Conservation (phyloP, 2,329 filamentous ascomycete species). For the Fusarium goolgardi region DNA sequence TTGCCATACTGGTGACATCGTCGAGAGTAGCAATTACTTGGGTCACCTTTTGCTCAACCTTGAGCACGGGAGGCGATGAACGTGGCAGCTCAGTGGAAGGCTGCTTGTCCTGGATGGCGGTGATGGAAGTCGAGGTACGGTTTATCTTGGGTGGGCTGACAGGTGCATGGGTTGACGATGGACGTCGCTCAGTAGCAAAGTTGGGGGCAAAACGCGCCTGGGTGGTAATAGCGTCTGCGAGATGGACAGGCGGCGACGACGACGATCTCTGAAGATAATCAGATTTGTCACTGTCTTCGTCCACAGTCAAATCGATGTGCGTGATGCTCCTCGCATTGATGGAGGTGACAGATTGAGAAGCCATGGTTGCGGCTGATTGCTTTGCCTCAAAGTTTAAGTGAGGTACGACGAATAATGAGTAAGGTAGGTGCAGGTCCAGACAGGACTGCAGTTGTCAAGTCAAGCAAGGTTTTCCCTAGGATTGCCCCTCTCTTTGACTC, state of each 20-base stretch:
- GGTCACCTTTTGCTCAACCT: conserved; percentile 20
- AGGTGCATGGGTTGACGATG: conserved; percentile 31
- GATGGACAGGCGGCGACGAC: not conserved
- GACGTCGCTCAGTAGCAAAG: conserved; percentile 17
- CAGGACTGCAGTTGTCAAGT: not conserved
- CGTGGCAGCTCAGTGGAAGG: conserved; percentile 12
- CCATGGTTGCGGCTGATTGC: conserved; percentile 32
- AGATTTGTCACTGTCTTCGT: conserved; percentile 15
- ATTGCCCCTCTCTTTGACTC: conserved; percentile 43
- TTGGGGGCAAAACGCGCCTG: conserved; percentile 26
- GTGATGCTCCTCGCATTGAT: conserved; percentile 4
- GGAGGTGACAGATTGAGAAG: conserved; percentile 14
- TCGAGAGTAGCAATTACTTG: conserved; percentile 23
- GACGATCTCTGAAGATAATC: conserved; percentile 4
- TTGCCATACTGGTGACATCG: conserved; percentile 43
- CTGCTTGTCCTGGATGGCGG: conserved; percentile 10
- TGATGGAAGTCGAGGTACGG: conserved; percentile 29
- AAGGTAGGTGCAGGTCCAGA: not conserved
- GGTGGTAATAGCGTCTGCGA: conserved; percentile 16
- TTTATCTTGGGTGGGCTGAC: conserved; percentile 49
- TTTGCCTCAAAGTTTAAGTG: conserved; percentile 35
- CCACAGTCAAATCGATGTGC: conserved; percentile 41
- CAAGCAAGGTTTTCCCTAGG: conserved; percentile 42
- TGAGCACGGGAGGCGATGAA: conserved; percentile 3
- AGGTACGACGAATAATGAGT: conserved; percentile 11